Base-by-base conservation (phyloP, 225 moss, liverwort and hornwort species). In the Straminergon stramineum region DNA sequence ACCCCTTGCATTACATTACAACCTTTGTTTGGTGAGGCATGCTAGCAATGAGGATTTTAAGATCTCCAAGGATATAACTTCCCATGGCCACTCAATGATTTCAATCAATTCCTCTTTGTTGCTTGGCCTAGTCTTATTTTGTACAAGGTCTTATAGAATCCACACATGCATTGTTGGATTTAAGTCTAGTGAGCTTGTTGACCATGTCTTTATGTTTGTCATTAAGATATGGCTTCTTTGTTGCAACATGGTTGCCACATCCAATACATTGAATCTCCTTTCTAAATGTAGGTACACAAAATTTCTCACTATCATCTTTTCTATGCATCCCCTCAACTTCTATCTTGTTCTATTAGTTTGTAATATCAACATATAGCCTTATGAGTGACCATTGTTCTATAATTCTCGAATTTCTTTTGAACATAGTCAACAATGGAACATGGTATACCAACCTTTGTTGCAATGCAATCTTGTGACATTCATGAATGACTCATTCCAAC, bases 91-190 rank as follows among this genome's bases (percentile, higher is more conserved):
- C 64, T 31, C 64, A 4, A n/a, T 69, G 69, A 12, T 69, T n/a
- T n/a, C 0, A 0, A 12, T 12, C 69, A 34, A 67, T 67, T 67
- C 67, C 0, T 69, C 69, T 69, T 69, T 22, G 13, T 69, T 69
- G 69, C 13, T n/a, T 69, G 7, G n/a, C 22, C 2, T 69, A 1
- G n/a, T n/a, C 22, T 37, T 13, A 70, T 39, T n/a, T 1, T 39
- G 2, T 13, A 39, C 17, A 23, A 37, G 23, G 39, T 70, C 39
- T 23, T n/a, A 22, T 37, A n/a, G 13, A 69, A 22, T 69, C 22
- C 11, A n/a, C 21, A n/a, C 3, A 0, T 21, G 37, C 2, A 11
- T 3, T 68, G 6, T 20, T 0, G n/a, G 13, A n/a, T 69, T 69
- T 6, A 70, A 23, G 23, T 39, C 7, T 8, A 2, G 13, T 0